A percentile compares a stretch with the other conserved stretches of the same genome.
phyloP scores from a whole-genome alignment of 2,329 filamentous ascomycete species.

The Aspergillus eucalypticola region DNA sequence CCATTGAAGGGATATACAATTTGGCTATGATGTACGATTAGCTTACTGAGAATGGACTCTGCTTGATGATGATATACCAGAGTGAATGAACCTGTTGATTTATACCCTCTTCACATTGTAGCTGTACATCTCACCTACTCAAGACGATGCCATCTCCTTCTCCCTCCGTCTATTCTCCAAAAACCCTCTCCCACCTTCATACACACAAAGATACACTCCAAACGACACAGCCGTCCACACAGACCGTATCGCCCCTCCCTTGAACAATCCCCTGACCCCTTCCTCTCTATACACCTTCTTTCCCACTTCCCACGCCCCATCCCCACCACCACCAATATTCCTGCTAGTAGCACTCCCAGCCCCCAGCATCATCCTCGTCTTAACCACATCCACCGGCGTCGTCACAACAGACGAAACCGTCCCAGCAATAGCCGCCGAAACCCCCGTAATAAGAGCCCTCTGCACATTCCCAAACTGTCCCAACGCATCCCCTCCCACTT shows the following conservation, averaged over 20 bases:
- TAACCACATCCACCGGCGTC: constrained; percentile 85
- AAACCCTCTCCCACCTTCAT: constrained; percentile 75
- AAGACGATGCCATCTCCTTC: constrained; percentile 9
- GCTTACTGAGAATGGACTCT: too few relatives aligned
- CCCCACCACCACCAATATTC: constrained; percentile 15
- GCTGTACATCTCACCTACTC: neutral
- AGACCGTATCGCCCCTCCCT: constrained; percentile 69
- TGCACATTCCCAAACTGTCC: constrained; percentile 46
- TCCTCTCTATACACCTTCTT: constrained; percentile 65
- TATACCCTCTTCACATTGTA: neutral
- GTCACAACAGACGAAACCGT: constrained; percentile 76
- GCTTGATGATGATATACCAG: too few relatives aligned
- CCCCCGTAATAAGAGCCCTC: constrained; percentile 69
- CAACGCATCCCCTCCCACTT: constrained; percentile 37
- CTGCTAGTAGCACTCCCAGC: constrained; percentile 44
- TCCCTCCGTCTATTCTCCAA: constrained; percentile 36
- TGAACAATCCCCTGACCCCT: constrained; percentile 72
- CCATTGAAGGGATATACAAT: too few relatives aligned
- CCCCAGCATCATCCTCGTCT: constrained; percentile 82
- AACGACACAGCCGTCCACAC: constrained; percentile 81
- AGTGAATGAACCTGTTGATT: neutral
- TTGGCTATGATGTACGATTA: too few relatives aligned
- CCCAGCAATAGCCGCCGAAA: constrained; percentile 73
- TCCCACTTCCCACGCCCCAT: constrained; percentile 54
- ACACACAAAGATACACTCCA: constrained; percentile 81